Evolutionary conservation across 192 early-diverging fungal genomes (phyloP).

Genomic region (Podila minutissima): DNA sequence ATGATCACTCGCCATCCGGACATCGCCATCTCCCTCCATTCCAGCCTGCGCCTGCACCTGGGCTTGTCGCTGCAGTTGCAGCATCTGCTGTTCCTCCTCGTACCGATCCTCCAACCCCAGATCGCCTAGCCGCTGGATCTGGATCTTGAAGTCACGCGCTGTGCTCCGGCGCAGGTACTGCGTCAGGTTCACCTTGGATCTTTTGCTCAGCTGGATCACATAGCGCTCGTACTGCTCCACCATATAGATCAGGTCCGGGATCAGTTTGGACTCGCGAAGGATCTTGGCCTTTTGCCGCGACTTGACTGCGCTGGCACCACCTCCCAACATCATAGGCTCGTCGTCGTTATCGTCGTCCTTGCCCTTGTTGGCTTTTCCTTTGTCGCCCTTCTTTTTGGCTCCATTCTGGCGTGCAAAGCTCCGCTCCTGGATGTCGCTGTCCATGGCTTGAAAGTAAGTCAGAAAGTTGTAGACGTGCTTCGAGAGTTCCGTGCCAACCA

Average conservation of each 20-base stretch:
- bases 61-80: conserved; percentile 12
- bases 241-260: conserved; percentile 76
- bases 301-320: conserved; percentile 5
- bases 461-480: conserved; percentile 64
- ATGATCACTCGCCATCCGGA: conserved; percentile 13
- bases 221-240: conserved; percentile 83
- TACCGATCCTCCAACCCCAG: conserved; percentile 54
- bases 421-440: conserved; percentile 24
- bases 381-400: conserved; percentile 1
- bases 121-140: conserved; percentile 56
- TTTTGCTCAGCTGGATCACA: conserved; percentile 74
- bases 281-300: conserved; percentile 62
- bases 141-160: conserved; percentile 81
- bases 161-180: conserved; percentile 83
- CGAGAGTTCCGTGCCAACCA: conserved; percentile 56
- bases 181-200: conserved; percentile 76
- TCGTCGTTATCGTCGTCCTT: conserved; percentile 1
- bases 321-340: neutral
- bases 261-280: conserved; percentile 74
- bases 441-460: conserved; percentile 42
- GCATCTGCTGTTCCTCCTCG: conserved; percentile 29
- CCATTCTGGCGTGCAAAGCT: conserved; percentile 37
- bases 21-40: conserved; percentile 9
- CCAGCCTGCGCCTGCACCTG: conserved; percentile 7
- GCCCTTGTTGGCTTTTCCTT: conserved; percentile 30